Base-by-base conservation (phyloP, 148 eudicot species). In the Simmondsia chinensis region DNA sequence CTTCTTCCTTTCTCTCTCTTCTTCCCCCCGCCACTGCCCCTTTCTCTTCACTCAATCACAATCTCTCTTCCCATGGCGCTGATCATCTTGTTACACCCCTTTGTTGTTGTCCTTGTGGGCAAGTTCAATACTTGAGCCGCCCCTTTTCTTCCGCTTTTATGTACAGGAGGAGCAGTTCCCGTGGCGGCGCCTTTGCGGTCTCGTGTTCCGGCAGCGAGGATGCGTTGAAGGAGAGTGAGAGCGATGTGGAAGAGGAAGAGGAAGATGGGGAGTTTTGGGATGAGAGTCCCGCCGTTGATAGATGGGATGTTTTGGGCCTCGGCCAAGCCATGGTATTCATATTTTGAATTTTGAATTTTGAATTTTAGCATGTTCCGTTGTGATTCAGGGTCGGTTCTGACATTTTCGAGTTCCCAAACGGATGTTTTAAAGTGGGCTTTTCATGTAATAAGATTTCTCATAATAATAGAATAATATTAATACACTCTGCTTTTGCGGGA, bases 291-390 rank as follows among this genome's bases (percentile, higher is more conserved):
- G 2, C n/a, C 21, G 69, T 74, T 14, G 83, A 91, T 4, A 63
- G 74, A 42, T 85, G 94, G 95, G 81, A 91, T 68, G 94, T 91
- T 33, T 52, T 91, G 57, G 99, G 99, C 28, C 86, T 91, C 10
- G 99, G 99, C 46, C 99, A 91, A 74, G 99, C 99, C 52, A 91
- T 91, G 99, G 99, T 85, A 74, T 13, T 2, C 12, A 30, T n/a
- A 12, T 20, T 48, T 20, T n/a, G n/a, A n/a, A n/a, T n/a, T n/a
- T n/a, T n/a, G n/a, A n/a, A n/a, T n/a, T n/a, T n/a, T n/a, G n/a
- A n/a, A n/a, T n/a, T n/a, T n/a, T n/a, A n/a, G n/a, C n/a, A n/a
- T n/a, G n/a, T n/a, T n/a, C n/a, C n/a, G n/a, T n/a, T n/a, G n/a
- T n/a, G n/a, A n/a, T n/a, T n/a, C n/a, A n/a, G n/a, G n/a, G n/a